Evolutionary conservation across 2,329 filamentous ascomycete species (phyloP).

Genomic region (Allantophomopsis lycopodina): DNA sequence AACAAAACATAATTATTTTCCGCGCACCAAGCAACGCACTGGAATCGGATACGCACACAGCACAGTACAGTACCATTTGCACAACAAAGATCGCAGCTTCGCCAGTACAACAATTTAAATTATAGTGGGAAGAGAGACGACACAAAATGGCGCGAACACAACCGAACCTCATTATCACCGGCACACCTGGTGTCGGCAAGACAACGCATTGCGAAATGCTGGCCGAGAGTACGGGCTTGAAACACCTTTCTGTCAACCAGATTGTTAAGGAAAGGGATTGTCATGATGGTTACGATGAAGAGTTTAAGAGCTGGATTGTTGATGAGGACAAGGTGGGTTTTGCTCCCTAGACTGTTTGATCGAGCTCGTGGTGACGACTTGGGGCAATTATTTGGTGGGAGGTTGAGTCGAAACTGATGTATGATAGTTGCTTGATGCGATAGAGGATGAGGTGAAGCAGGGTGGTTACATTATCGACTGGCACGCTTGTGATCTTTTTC

Average conservation of each 20-base stretch:
- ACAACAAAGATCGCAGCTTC: not conserved
- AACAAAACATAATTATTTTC: too few species aligned
- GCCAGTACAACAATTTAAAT: not conserved
- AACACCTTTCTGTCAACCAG: slow-evolving; percentile 79
- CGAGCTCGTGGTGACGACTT: not conserved
- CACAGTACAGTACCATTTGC: too few species aligned
- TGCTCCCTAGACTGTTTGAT: not conserved
- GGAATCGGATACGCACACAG: too few species aligned
- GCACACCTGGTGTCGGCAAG: slow-evolving; percentile 92
- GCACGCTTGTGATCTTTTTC: slow-evolving; percentile 95
- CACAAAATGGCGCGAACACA: slow-evolving; percentile 28
- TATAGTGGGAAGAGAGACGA: not conserved
- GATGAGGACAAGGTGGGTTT: slow-evolving; percentile 78
- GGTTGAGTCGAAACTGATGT: too few species aligned
- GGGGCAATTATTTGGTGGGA: too few species aligned
- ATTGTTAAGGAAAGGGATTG: slow-evolving; percentile 81
- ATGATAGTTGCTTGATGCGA: slow-evolving; percentile 64
- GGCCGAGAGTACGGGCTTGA: slow-evolving; percentile 61
- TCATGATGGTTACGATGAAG: slow-evolving; percentile 78
- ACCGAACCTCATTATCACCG: slow-evolving; percentile 91
- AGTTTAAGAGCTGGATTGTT: slow-evolving; percentile 79
- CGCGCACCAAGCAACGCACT: too few species aligned
- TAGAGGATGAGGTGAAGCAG: slow-evolving; percentile 65
- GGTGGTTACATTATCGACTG: slow-evolving; percentile 92
- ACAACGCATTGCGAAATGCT: slow-evolving; percentile 81